Conservation (phyloP, 805 yeast species). For the Tetrapisispora arboricola region DNA sequence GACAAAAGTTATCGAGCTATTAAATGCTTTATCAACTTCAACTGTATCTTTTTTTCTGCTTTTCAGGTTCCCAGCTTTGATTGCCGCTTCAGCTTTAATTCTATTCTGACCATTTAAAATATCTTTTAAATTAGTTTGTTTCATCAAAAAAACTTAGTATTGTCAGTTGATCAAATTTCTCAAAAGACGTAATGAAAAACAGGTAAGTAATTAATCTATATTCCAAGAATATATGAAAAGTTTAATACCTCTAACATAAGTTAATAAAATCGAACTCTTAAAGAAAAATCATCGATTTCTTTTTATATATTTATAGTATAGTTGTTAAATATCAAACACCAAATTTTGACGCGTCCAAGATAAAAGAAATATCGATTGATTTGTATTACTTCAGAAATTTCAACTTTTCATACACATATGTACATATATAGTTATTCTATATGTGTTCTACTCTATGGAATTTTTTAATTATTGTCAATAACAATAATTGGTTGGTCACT, state of each 20-base stretch:
- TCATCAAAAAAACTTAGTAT: not conserved
- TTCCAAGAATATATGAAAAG: too few relatives aligned
- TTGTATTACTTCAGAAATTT: too few relatives aligned
- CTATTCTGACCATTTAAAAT: slow-evolving; percentile 15
- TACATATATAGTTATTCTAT: too few relatives aligned
- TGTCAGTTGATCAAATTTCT: too few relatives aligned
- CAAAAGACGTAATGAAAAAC: not conserved
- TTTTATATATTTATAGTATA: too few relatives aligned
- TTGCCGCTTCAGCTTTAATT: slow-evolving; percentile 2
- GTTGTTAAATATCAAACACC: too few relatives aligned
- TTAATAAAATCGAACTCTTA: too few relatives aligned
- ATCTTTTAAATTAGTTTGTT: slow-evolving; percentile 6
- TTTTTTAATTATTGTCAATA: not conserved
- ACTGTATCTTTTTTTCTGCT: not conserved
- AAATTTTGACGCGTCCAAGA: not conserved
- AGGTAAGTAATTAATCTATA: not conserved
- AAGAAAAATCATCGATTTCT: too few relatives aligned
- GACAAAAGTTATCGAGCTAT: slow-evolving; percentile 6
- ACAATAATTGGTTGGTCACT: too few relatives aligned
- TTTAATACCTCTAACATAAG: too few relatives aligned
- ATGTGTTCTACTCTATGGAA: not conserved
- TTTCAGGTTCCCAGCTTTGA: not conserved
- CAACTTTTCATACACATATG: too few relatives aligned
- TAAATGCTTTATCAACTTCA: not conserved
- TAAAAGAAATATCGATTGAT: too few relatives aligned